phyloP scores from a whole-genome alignment of 176 grass and related monocot genomes.

The Oryza australiensis region DNA sequence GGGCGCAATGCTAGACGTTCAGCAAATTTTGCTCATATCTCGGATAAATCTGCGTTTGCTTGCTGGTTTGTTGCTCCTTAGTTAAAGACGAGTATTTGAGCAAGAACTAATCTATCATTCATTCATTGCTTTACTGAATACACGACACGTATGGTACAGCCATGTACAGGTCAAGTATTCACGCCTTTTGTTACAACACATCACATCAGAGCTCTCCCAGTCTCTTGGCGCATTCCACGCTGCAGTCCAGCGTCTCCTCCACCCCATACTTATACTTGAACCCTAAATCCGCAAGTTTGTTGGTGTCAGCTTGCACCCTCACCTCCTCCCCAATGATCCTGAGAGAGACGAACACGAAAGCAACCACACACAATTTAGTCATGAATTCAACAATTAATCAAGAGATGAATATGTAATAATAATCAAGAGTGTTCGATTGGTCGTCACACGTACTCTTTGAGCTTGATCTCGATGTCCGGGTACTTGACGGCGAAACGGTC shows the following conservation, averaged over 20 bases:
- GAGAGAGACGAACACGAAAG: background rate
- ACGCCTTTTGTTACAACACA: background rate
- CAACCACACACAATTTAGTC: background rate
- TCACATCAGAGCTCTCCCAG: conserved; percentile 35
- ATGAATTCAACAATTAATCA: background rate
- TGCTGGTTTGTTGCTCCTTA: too few relatives aligned
- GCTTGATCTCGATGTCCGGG: conserved; percentile 43
- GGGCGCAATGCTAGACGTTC: too few relatives aligned
- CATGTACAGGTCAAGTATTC: too few relatives aligned
- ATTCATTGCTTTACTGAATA: too few relatives aligned
- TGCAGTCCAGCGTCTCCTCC: conserved; percentile 52
- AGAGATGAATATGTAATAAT: rapidly evolving
- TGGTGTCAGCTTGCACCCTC: conserved; percentile 38
- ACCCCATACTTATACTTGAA: conserved; percentile 58
- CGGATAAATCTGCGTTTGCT: too few relatives aligned
- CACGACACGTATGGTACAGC: too few relatives aligned
- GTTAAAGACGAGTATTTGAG: too few relatives aligned
- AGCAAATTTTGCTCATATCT: too few relatives aligned
- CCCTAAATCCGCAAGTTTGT: conserved; percentile 54
- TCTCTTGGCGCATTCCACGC: conserved; percentile 57
- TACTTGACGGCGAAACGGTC: conserved; percentile 36
- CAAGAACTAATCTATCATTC: too few relatives aligned
- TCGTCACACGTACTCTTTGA: conserved; percentile 46
- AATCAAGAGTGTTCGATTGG: background rate
- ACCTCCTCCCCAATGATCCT: conserved; percentile 45